Evolutionary conservation across 2,329 filamentous ascomycete species (phyloP), one percentile per base, ranked within the genome.

Genomic region (Ambrosiella xylebori): DNA sequence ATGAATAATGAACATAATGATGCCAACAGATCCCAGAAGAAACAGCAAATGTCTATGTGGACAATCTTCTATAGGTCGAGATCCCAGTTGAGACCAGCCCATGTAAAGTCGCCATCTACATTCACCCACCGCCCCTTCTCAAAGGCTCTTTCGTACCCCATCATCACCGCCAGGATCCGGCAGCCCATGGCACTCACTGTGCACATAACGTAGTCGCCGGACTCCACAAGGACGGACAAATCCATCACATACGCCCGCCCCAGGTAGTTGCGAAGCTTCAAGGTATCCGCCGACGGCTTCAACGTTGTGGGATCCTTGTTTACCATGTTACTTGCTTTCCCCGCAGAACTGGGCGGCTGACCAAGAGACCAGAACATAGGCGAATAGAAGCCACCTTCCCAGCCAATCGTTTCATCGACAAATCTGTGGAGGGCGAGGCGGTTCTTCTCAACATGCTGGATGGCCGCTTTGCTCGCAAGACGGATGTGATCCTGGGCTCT

Each of bases 381-480:
- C 12, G 79, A 77, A 69, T 85, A 94, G 73, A 94, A 95, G 1
- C 88, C 88, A 15, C 88, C 88, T 67, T 94, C 88, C 88, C 88
- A 94, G 37, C 88, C 88, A 45, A 87, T 82, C 1, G 82, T 79
- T 66, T 89, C 84, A 60, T 89, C 86, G 40, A 86, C 76, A 66
- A 86, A 87, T 64, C 78, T 80, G 63, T 77, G 76, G 66, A 85
- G 79, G 6, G 76, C 71, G 9, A 71, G 70, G 27, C 70, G 70
- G 61, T 79, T 70, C 2, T 69, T 66, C 49, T 68, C 69, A 59
- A 66, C 70, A 62, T 68, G 68, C 64, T 73, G 65, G 40, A 72
- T 68, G 19, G 71, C 69, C 36, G 72, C 68, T 66, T 86, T 86
- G 55, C 80, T 81, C 7, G 86, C 86, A 6, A 94, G 77, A 19